These are phyloP conservation scores for Euphorbia peplus DNA, from an alignment of 345 rosid species.

Conservation along the genomic window DNA sequence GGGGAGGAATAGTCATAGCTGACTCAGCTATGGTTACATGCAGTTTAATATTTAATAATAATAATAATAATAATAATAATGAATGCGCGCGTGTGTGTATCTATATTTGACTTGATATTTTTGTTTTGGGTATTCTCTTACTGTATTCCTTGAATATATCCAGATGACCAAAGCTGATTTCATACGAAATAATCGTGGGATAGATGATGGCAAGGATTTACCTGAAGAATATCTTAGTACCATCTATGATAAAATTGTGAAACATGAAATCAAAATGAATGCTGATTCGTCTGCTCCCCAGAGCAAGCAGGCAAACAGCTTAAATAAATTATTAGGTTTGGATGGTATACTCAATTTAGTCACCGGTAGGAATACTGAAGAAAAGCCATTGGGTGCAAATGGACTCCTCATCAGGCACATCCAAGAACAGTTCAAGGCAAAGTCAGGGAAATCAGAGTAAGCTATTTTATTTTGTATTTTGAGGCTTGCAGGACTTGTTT, in stretches of 20 bases:
- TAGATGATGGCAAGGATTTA: conserved; percentile 94
- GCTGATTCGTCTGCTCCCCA: conserved; percentile 73
- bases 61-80: too few species aligned
- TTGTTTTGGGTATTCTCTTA: conserved; percentile 27
- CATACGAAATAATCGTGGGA: conserved; percentile 83
- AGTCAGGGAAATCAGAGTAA: conserved; percentile 91
- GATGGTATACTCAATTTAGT: conserved; percentile 91
- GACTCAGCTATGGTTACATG: too few species aligned
- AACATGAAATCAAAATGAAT: conserved; percentile 91
- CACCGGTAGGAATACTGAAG: conserved; percentile 79
- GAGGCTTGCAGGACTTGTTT: not conserved
- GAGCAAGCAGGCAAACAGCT: conserved; percentile 81
- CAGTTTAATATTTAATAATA: too few species aligned
- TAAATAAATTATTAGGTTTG: conserved; percentile 79
- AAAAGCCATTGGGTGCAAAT: conserved; percentile 89
- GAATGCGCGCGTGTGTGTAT: too few species aligned
- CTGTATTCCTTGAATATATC: conserved; percentile 27
- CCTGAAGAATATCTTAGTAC: conserved; percentile 84
- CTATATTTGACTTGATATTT: not conserved
- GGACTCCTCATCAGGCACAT: conserved; percentile 90
- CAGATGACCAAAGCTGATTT: conserved; percentile 94
- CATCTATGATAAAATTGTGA: conserved; percentile 80
- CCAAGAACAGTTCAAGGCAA: conserved; percentile 91
- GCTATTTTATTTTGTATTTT: conserved; percentile 21
- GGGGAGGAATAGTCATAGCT: not conserved